phyloP scores from a whole-genome alignment of 495 filamentous ascomycete genomes.

The Penicillium bovifimosum region DNA sequence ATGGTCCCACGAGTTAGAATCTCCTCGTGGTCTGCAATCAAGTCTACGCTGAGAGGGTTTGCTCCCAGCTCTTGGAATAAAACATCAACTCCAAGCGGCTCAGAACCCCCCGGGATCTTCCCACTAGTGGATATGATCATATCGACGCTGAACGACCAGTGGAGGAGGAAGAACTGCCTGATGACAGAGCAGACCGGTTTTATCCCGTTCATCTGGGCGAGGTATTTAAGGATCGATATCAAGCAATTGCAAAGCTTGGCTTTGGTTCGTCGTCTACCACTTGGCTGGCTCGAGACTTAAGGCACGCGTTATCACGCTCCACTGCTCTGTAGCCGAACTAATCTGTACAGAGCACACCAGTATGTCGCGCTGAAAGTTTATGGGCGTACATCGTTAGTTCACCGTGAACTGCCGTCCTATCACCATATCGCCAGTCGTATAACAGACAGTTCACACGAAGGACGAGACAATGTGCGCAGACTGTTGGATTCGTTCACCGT shows the following conservation, averaged over 20 bases:
- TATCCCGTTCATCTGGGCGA: slow-evolving; percentile 48
- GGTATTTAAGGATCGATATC: slow-evolving; percentile 41
- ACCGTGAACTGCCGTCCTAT: slow-evolving; percentile 35
- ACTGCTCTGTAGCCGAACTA: too few species aligned
- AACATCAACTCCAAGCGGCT: too few species aligned
- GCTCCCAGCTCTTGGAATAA: too few species aligned
- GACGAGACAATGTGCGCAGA: slow-evolving; percentile 22
- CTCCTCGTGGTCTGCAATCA: too few species aligned
- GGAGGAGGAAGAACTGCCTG: slow-evolving; percentile 42
- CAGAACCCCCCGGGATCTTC: slow-evolving; percentile 13
- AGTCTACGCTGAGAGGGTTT: too few species aligned
- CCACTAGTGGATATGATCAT: slow-evolving; percentile 10
- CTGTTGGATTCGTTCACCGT: slow-evolving; percentile 36
- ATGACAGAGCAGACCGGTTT: slow-evolving; percentile 39
- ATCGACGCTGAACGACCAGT: slow-evolving; percentile 15
- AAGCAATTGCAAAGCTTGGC: slow-evolving; percentile 50
- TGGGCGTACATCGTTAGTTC: slow-evolving; percentile 20
- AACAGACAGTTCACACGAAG: slow-evolving; percentile 25
- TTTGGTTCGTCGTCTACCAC: slow-evolving; percentile 48
- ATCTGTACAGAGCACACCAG: slow-evolving; percentile 18
- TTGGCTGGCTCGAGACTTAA: slow-evolving; percentile 47
- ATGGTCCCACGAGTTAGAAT: too few species aligned
- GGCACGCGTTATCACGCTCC: too few species aligned
- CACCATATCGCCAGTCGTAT: slow-evolving; percentile 21
- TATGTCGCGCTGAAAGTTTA: slow-evolving; percentile 40